Conservation (phyloP, 306 rosid species). For the Erythrophleum fordii region DNA sequence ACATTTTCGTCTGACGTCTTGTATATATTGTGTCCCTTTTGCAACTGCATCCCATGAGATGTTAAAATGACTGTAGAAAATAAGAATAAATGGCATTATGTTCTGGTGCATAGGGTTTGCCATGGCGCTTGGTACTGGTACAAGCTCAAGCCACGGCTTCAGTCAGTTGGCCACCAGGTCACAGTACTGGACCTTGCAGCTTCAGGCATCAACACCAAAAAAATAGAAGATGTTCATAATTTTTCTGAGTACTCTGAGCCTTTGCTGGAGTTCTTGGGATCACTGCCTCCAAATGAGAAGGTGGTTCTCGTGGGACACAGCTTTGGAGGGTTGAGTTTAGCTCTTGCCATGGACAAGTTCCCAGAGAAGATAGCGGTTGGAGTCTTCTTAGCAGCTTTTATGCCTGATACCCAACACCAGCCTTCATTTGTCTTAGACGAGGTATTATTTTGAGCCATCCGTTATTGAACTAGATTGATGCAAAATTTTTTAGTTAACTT, state of each 20-base stretch:
- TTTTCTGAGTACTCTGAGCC: conserved; percentile 56
- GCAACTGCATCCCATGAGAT: not conserved
- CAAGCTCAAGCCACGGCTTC: conserved; percentile 62
- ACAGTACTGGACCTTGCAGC: conserved; percentile 64
- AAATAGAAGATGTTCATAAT: conserved; percentile 52
- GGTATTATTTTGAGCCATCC: no score
- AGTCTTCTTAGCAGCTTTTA: conserved; percentile 65
- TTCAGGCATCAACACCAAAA: conserved; percentile 53
- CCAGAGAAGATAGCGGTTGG: conserved; percentile 57
- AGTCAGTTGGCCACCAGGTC: conserved; percentile 63
- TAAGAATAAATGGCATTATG: conserved; percentile 46
- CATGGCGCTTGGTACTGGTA: conserved; percentile 86
- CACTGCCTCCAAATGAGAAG: conserved; percentile 52
- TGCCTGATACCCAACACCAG: conserved; percentile 55
- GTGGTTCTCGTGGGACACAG: conserved; percentile 80
- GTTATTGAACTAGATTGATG: no score
- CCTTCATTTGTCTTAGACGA: conserved; percentile 48
- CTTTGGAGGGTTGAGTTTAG: conserved; percentile 68
- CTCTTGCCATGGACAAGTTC: conserved; percentile 71
- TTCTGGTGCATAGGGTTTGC: conserved; percentile 74
- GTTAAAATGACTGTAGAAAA: not conserved
- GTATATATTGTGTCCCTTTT: no score
- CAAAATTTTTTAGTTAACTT: no score
- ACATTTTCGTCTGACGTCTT: no score
- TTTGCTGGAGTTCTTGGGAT: conserved; percentile 50